Conservation (phyloP, 768 basidiomycete genomes). For the Lentinula detonsa region DNA sequence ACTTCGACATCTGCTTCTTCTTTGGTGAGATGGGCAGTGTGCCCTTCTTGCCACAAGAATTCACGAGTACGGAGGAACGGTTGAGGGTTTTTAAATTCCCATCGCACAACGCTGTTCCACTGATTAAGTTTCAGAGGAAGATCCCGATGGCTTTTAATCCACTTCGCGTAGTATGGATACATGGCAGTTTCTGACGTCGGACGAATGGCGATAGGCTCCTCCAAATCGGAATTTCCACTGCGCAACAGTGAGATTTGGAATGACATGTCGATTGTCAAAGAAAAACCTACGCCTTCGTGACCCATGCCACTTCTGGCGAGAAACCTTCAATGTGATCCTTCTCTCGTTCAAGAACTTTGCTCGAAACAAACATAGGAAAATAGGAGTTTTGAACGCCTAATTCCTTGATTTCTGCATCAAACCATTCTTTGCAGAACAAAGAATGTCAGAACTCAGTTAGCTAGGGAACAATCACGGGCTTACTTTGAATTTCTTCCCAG, state of each 20-base stretch:
- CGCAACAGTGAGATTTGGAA: slow-evolving; percentile 4
- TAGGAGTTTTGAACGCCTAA: slow-evolving; percentile 96
- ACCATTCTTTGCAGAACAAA: slow-evolving; percentile 60
- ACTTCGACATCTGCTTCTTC: slow-evolving; percentile 90
- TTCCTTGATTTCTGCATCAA: slow-evolving; percentile 87
- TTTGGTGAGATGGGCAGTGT: slow-evolving; percentile 90
- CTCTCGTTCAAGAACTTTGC: slow-evolving; percentile 89
- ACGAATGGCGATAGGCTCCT: slow-evolving; percentile 96
- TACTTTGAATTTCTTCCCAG: slow-evolving; percentile 94
- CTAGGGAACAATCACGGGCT: slow-evolving; percentile 11
- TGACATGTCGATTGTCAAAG: not conserved
- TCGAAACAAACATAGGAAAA: slow-evolving; percentile 98
- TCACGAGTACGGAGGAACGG: slow-evolving; percentile 99
- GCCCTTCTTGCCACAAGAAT: slow-evolving; percentile 99
- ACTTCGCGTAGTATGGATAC: slow-evolving; percentile 99
- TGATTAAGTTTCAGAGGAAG: slow-evolving; percentile 96
- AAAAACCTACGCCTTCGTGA: slow-evolving; percentile 80
- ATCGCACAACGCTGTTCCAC: slow-evolving; percentile 99
- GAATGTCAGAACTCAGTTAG: not conserved
- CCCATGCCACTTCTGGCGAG: slow-evolving; percentile 99
- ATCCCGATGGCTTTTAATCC: slow-evolving; percentile 97
- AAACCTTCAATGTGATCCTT: slow-evolving; percentile 99
- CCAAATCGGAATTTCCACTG: slow-evolving; percentile 88
- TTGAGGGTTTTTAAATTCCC: slow-evolving; percentile 99
- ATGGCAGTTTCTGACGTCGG: slow-evolving; percentile 98